Conservation (phyloP, 2,329 filamentous ascomycete species). For the Monosporascus sp. region DNA sequence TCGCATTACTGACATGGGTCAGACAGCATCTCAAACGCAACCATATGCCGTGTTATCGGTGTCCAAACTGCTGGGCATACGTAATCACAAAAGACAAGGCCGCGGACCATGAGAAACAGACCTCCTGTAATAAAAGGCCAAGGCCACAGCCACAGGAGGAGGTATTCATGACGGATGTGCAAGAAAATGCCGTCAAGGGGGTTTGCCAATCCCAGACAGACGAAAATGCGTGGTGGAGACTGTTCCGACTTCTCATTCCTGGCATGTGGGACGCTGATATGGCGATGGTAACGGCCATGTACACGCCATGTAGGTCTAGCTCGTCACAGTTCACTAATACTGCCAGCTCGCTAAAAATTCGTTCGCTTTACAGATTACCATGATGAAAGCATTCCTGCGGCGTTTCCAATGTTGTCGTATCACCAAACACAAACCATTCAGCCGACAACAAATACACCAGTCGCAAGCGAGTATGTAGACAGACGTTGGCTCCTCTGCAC, state of each 20-base stretch:
- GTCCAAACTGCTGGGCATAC: slow-evolving; percentile 4
- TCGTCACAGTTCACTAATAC: neutral
- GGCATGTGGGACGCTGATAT: slow-evolving; percentile 1
- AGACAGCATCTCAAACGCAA: slow-evolving; percentile 7
- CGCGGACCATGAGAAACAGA: neutral
- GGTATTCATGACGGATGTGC: slow-evolving; percentile 2
- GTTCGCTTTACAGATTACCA: neutral
- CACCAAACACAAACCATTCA: neutral
- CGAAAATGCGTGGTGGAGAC: slow-evolving; percentile 4
- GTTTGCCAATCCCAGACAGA: neutral
- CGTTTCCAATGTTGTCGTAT: neutral
- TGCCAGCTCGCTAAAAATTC: neutral
- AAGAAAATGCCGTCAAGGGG: slow-evolving; percentile 1
- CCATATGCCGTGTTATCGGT: slow-evolving; percentile 3
- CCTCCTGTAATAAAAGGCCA: neutral
- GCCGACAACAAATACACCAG: too few species aligned
- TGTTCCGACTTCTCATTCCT: slow-evolving; percentile 7
- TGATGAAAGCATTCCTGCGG: neutral
- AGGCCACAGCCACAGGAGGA: neutral
- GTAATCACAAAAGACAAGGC: slow-evolving; percentile 1
- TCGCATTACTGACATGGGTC: neutral
- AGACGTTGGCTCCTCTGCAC: too few species aligned
- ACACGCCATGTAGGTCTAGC: neutral
- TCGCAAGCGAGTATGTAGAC: too few species aligned
- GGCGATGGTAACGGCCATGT: neutral